Percentiles rank a stretch among this genome's conserved stretches.
These are phyloP conservation scores for Erythrophleum fordii DNA, from an alignment of 306 rosid species.

Conservation along the genomic window DNA sequence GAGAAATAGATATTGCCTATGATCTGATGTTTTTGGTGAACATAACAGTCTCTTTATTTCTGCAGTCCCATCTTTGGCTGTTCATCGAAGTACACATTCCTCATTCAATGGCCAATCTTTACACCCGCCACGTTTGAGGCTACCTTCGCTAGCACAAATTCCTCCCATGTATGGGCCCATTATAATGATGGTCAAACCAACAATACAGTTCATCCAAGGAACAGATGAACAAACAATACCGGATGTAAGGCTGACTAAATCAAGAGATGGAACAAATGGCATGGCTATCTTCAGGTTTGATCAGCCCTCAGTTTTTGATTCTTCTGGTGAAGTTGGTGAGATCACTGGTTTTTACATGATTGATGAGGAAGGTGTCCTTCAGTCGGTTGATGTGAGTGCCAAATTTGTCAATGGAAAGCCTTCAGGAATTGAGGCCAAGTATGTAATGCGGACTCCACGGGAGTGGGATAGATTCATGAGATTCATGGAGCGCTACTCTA, in stretches of 20 bases:
- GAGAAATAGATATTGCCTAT: not conserved
- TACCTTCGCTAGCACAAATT: slow-evolving; percentile 40
- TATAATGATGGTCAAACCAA: slow-evolving; percentile 69
- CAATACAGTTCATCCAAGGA: slow-evolving; percentile 96
- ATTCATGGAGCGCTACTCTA: slow-evolving; percentile 97
- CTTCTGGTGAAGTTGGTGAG: slow-evolving; percentile 95
- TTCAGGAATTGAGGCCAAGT: slow-evolving; percentile 91
- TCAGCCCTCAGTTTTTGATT: slow-evolving; percentile 93
- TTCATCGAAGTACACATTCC: slow-evolving; percentile 58
- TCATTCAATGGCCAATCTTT: slow-evolving; percentile 72
- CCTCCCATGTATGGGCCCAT: slow-evolving; percentile 27
- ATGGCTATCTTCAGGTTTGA: slow-evolving; percentile 91
- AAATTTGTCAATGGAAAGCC: slow-evolving; percentile 95
- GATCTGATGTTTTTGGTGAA: not conserved
- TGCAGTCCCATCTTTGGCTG: slow-evolving; percentile 52
- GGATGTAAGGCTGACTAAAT: slow-evolving; percentile 88
- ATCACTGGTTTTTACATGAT: slow-evolving; percentile 97
- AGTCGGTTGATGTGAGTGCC: slow-evolving; percentile 93
- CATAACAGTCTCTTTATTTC: slow-evolving; percentile 19
- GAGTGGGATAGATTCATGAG: slow-evolving; percentile 99
- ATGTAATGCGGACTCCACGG: slow-evolving; percentile 74
- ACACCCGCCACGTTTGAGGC: slow-evolving; percentile 43
- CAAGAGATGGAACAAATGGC: slow-evolving; percentile 95
- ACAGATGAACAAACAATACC: slow-evolving; percentile 95
- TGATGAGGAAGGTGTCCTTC: slow-evolving; percentile 95